A percentile compares a stretch with the other conserved stretches of the same genome.
These are phyloP conservation scores for Protomyces gravidus DNA, from an alignment of 1,139 yeast genomes.

Conservation along the genomic window DNA sequence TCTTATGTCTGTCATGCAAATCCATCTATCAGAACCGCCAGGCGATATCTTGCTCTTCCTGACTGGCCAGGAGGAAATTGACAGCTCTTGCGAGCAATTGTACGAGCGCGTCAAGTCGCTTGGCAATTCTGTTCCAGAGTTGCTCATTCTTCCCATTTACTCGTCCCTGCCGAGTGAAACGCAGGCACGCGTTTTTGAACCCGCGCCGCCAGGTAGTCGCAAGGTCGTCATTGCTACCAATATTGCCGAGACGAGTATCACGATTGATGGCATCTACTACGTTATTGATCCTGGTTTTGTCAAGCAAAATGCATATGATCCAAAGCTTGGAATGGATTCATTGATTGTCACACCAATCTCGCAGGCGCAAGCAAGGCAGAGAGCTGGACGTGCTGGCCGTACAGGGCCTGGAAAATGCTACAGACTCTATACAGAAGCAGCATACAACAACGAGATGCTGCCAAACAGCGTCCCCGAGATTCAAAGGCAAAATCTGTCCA, in stretches of 20 bases:
- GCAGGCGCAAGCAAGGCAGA: conserved; percentile 88
- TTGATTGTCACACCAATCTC: conserved; percentile 83
- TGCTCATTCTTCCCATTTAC: conserved; percentile 81
- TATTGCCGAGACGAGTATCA: conserved; percentile 93
- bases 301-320: conserved; percentile 76
- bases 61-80: conserved; percentile 98
- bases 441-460: conserved; percentile 72
- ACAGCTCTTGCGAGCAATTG: conserved; percentile 75
- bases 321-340: conserved; percentile 85
- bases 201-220: conserved; percentile 71
- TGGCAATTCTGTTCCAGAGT: conserved; percentile 58
- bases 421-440: conserved; percentile 80
- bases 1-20: conserved; percentile 70
- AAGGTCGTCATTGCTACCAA: conserved; percentile 93
- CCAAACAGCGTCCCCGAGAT: conserved; percentile 85
- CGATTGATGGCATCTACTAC: conserved; percentile 83
- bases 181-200: conserved; percentile 78
- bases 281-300: conserved; percentile 94
- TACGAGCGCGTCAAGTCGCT: conserved; percentile 62
- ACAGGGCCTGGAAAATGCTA: conserved; percentile 95
- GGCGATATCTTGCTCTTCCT: conserved; percentile 89
- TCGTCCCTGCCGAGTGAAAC: conserved; percentile 83
- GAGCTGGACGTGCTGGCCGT: conserved; percentile 97
- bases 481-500: conserved; percentile 68
- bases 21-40: conserved; percentile 62